Percentiles rank a stretch among this genome's conserved stretches.
phyloP scores from a whole-genome alignment of 345 rosid genomes.

The Populus davidiana region DNA sequence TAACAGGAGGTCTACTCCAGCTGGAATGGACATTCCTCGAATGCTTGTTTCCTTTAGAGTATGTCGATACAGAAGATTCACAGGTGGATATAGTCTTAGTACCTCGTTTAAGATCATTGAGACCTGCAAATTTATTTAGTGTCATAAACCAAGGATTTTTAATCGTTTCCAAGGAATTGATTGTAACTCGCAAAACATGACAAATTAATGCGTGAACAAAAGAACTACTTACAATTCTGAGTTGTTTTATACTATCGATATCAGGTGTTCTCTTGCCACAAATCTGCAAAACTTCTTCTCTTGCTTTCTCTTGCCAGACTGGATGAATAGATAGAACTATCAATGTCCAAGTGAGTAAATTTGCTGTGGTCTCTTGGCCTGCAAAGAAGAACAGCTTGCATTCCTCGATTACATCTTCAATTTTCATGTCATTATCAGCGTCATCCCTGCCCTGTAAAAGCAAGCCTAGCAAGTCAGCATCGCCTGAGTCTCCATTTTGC shows the following conservation, averaged over 20 bases:
- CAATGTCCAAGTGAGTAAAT: conserved; percentile 47
- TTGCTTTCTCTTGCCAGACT: conserved; percentile 54
- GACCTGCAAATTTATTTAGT: no score
- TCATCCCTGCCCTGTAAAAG: conserved; percentile 32
- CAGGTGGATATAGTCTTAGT: no score
- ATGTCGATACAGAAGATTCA: no score
- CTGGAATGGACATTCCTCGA: no score
- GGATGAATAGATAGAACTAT: conserved; percentile 49
- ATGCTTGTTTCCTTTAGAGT: no score
- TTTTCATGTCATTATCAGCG: conserved; percentile 26
- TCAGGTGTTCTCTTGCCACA: conserved; percentile 29
- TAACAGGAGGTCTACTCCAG: no score
- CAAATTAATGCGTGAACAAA: background rate
- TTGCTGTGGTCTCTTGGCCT: conserved; percentile 61
- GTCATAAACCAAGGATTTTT: no score
- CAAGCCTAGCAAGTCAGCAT: conserved; percentile 42
- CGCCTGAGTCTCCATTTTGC: conserved; percentile 20
- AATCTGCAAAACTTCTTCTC: conserved; percentile 43
- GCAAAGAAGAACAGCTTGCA: conserved; percentile 54
- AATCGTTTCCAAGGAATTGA: no score
- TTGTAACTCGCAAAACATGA: no score
- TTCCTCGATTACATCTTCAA: conserved; percentile 51
- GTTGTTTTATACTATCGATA: conserved; percentile 27
- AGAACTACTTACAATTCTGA: conserved; percentile 34
- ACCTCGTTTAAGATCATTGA: no score